Evolutionary conservation across 139 green algal genomes (phyloP), one percentile per base, ranked within the genome.

Genomic region (Chlamydomonas asymmetrica): DNA sequence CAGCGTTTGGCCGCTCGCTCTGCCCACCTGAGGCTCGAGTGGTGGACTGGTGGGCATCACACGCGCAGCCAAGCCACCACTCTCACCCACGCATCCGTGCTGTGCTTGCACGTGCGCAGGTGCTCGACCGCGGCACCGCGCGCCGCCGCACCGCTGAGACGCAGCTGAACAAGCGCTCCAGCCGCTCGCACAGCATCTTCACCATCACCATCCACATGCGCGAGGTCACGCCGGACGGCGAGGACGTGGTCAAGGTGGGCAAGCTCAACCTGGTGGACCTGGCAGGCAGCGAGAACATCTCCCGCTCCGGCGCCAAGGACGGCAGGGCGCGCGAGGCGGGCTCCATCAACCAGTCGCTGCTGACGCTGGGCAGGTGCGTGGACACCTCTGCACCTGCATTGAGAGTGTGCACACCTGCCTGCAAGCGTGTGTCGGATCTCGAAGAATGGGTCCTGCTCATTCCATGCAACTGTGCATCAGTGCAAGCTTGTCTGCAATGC

Each of bases 211-310:
- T 96, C 66, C 88, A 94, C 82, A 89, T 93, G 66, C 89, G 91
- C n/a, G 96, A 99, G 88, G 88, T 89, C 10, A 93, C 91, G 5
- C 78, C 93, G 1, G 92, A 98, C 29, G 96, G 96, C 10, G 95
- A 99, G 79, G 96, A 99, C 64, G 88, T 98, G 3, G 96, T 99
- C 75, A 98, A 97, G 70, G 90, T 80, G 6, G 96, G 96, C 71
- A 99, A 99, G 85, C 87, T 99, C 18, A 97, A 99, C 87, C 91
- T 99, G 34, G 97, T 99, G 62, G 97, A 99, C 75, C 87, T 99
- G 39, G 97, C 97, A 10, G 97, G 97, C 34, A 94, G 81, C 1
- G 97, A 99, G 76, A 98, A 98, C 84, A 95, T 99, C 68, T 92
- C 82, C 39, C 81, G 88, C 41, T 97, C 92, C 13, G 95, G 94